Conservation (phyloP, 2,329 filamentous ascomycete species). For the Calonectria pseudoturangicola region DNA sequence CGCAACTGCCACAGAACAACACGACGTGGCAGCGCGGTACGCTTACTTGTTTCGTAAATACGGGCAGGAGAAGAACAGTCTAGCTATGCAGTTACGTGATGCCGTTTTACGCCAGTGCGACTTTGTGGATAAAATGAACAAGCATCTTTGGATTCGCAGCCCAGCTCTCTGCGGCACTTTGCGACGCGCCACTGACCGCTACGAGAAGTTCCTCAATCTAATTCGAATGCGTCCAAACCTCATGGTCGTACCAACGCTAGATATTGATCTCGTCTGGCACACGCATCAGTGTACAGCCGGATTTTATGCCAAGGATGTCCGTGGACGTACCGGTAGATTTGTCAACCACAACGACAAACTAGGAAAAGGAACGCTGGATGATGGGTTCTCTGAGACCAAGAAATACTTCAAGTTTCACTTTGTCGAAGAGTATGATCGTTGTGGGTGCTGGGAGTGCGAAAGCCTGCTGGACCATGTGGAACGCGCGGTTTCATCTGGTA, state of each 20-base stretch:
- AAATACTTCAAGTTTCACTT: neutral
- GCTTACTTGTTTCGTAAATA: neutral
- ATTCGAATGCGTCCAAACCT: neutral
- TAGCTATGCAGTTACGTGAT: neutral
- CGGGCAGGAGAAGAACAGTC: too few species aligned
- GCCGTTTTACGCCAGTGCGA: conserved; percentile 9
- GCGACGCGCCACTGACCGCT: neutral
- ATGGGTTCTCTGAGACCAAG: neutral
- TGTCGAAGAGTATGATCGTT: neutral
- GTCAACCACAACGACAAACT: neutral
- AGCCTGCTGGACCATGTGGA: neutral
- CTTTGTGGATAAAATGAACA: neutral
- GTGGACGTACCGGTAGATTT: neutral
- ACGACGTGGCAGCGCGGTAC: neutral
- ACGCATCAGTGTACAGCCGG: neutral
- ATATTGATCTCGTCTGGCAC: conserved; percentile 5
- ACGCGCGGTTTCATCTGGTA: neutral
- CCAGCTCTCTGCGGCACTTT: neutral
- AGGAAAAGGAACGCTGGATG: neutral
- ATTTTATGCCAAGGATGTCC: neutral
- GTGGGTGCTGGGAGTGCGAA: conserved; percentile 6
- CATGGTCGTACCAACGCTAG: neutral
- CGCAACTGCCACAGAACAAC: neutral
- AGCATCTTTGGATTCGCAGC: conserved; percentile 1
- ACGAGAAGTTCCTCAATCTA: neutral